phyloP scores from a whole-genome alignment of 164 flowering plant genomes.

The Litsea cubeba region DNA sequence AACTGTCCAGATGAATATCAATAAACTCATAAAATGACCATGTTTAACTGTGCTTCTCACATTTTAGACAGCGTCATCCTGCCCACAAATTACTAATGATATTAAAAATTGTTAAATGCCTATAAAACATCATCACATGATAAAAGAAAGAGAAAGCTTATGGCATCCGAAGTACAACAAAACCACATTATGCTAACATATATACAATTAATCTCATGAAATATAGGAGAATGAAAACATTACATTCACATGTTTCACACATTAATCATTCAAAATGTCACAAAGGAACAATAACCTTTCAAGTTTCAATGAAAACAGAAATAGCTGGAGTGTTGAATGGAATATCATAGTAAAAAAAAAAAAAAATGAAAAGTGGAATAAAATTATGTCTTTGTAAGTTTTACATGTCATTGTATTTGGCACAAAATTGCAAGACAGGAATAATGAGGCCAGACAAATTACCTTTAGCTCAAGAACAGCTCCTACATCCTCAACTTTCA shows the following conservation, averaged over 20 bases:
- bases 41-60: not conserved
- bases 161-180: not conserved
- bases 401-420: too few relatives aligned
- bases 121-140: too few relatives aligned
- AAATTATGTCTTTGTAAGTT: too few relatives aligned
- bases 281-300: not conserved
- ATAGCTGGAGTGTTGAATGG: not conserved
- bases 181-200: not conserved
- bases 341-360: not conserved
- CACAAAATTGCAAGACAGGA: not conserved
- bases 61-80: too few relatives aligned
- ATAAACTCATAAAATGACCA: not conserved
- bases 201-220: not conserved
- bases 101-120: not conserved
- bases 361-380: not conserved
- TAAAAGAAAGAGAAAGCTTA: not conserved
- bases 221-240: not conserved
- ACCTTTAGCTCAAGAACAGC: constrained; percentile 76
- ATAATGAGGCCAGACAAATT: constrained; percentile 4
- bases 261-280: not conserved
- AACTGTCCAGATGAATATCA: not conserved
- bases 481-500: constrained; percentile 59
- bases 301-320: not conserved
- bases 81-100: too few relatives aligned
- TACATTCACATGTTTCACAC: not conserved